phyloP scores from a whole-genome alignment of 129 eudicot genomes.

The Pittosporum tobira region DNA sequence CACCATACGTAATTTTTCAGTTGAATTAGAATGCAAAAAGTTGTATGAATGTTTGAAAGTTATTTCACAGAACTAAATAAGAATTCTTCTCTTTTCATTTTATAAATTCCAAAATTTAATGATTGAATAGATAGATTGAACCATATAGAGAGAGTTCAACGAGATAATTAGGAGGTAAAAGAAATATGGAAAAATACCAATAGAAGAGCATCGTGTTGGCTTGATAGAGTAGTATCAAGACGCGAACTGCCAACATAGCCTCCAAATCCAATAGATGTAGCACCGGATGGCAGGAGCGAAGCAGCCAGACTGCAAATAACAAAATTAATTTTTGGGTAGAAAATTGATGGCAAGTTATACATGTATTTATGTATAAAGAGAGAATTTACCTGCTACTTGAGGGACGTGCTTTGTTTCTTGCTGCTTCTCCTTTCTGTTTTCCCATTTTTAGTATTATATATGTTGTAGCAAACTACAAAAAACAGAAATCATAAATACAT shows the following conservation, averaged over 20 bases:
- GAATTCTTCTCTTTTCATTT: too few relatives aligned
- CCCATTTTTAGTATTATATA: constrained; percentile 46
- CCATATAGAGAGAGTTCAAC: too few relatives aligned
- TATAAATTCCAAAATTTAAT: too few relatives aligned
- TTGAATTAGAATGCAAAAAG: too few relatives aligned
- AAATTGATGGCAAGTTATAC: neutral
- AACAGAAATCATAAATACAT: too few relatives aligned
- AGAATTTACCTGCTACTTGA: constrained; percentile 85
- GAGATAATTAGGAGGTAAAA: neutral
- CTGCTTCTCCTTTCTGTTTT: constrained; percentile 80
- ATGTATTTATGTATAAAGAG: too few relatives aligned
- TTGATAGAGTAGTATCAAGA: constrained; percentile 42
- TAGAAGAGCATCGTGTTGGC: constrained; percentile 31
- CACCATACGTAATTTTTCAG: too few relatives aligned
- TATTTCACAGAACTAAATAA: too few relatives aligned
- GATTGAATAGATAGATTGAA: too few relatives aligned
- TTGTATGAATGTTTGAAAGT: too few relatives aligned
- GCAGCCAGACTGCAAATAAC: constrained; percentile 68
- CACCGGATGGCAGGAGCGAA: constrained; percentile 75
- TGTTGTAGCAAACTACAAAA: too few relatives aligned
- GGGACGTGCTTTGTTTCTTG: constrained; percentile 91
- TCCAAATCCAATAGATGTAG: constrained; percentile 80
- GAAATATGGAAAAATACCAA: neutral
- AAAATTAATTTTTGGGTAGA: constrained; percentile 1
- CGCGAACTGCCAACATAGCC: constrained; percentile 89